Evolutionary conservation across 2,329 filamentous ascomycete species (phyloP).

Genomic region (Microdochium nivale): DNA sequence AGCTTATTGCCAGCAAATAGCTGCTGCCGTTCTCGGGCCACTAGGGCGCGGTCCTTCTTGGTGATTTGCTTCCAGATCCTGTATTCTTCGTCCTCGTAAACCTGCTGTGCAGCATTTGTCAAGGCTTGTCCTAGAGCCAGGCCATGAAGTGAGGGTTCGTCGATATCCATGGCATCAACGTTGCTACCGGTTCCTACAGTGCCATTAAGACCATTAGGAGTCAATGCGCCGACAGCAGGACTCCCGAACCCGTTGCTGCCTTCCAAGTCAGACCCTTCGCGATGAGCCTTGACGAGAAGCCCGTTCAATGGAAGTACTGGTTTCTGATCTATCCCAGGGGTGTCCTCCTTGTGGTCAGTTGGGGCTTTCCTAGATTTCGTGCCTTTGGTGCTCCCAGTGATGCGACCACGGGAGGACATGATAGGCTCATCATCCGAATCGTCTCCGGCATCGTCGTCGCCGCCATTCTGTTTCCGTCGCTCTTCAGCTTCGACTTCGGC

Average conservation of each 20-base stretch:
- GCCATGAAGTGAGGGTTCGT: constrained; percentile 63
- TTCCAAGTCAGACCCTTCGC: constrained; percentile 75
- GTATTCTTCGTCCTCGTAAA: constrained; percentile 86
- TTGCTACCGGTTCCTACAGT: constrained; percentile 62
- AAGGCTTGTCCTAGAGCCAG: constrained; percentile 56
- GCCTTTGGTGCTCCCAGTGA: constrained; percentile 72
- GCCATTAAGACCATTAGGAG: constrained; percentile 65
- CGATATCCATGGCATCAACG: constrained; percentile 78
- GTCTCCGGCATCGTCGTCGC: constrained; percentile 72
- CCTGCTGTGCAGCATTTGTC: constrained; percentile 61
- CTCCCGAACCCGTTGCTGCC: constrained; percentile 82
- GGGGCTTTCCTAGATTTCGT: constrained; percentile 70
- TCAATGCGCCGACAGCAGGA: constrained; percentile 65
- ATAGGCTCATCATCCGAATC: constrained; percentile 97
- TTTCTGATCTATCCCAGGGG: constrained; percentile 68
- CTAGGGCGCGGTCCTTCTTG: constrained; percentile 83
- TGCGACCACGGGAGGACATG: constrained; percentile 91
- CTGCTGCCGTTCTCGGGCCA: constrained; percentile 77
- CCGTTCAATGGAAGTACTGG: constrained; percentile 61
- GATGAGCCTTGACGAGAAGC: constrained; percentile 45
- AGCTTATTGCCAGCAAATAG: constrained; percentile 80
- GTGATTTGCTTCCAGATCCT: constrained; percentile 99
- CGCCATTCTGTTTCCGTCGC: constrained; percentile 77
- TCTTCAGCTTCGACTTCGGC: constrained; percentile 90
- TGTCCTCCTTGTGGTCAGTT: constrained; percentile 67